Conservation (phyloP, 768 basidiomycete genomes). For the Phanerodontia chrysosporium region DNA sequence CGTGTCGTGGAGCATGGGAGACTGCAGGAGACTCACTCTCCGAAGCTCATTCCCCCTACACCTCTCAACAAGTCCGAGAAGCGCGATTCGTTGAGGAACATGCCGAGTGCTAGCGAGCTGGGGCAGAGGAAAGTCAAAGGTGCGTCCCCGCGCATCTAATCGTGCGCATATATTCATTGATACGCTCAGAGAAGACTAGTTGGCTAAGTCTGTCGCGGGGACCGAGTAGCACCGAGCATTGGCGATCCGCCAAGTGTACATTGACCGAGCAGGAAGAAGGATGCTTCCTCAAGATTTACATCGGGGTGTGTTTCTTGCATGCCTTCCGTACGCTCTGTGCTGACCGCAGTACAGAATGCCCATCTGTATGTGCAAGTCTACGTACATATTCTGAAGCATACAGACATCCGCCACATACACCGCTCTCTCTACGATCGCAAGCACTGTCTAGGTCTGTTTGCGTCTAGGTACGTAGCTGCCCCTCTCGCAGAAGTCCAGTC, state of each 20-base stretch:
- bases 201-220: constrained; percentile 62
- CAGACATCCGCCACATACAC: constrained; percentile 76
- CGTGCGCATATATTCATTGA: not conserved
- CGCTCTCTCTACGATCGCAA: constrained; percentile 73
- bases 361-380: constrained; percentile 71
- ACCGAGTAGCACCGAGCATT: constrained; percentile 50
- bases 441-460: constrained; percentile 70
- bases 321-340: not conserved
- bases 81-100: constrained; percentile 33
- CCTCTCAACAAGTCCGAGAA: constrained; percentile 56
- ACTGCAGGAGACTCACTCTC: not conserved
- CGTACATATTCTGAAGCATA: constrained; percentile 69
- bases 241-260: constrained; percentile 71
- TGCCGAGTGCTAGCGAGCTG: constrained; percentile 29
- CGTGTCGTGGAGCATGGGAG: constrained; percentile 9
- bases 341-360: constrained; percentile 46
- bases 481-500: too few species aligned
- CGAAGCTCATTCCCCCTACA: constrained; percentile 34
- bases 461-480: constrained; percentile 42
- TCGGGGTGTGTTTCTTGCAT: constrained; percentile 56
- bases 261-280: constrained; percentile 63
- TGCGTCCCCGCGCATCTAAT: constrained; percentile 20
- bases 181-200: constrained; percentile 58
- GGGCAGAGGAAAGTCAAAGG: constrained; percentile 57
- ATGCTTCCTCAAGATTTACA: constrained; percentile 68